These are phyloP conservation scores for Diplodia scrobiculata DNA, from an alignment of 2,329 filamentous ascomycete species.

Conservation along the genomic window DNA sequence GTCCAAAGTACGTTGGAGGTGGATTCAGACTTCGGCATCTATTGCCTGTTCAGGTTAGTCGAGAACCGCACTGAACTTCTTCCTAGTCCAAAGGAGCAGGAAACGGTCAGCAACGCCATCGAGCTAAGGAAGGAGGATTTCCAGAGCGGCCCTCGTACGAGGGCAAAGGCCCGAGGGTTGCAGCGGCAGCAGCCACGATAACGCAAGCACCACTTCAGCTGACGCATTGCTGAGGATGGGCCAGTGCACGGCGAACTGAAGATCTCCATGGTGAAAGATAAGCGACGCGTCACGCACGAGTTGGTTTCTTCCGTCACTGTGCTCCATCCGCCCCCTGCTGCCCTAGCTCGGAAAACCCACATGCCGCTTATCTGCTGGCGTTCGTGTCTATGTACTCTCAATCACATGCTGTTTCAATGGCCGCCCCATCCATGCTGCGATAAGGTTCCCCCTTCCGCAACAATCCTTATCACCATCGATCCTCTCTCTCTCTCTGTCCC, in stretches of 20 bases:
- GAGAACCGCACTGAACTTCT: neutral
- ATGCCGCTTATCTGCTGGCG: neutral
- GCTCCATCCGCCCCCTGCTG: neutral
- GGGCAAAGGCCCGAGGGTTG: neutral
- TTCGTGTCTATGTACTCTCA: neutral
- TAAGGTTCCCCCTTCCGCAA: neutral
- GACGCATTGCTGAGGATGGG: neutral
- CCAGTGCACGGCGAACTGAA: no score
- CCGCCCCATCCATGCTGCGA: neutral
- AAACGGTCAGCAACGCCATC: neutral
- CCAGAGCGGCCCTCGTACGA: neutral
- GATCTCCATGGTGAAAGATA: neutral
- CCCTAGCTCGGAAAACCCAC: neutral
- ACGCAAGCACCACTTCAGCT: neutral
- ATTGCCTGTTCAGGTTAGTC: neutral
- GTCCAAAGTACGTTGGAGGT: conserved; percentile 11
- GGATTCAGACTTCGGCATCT: neutral
- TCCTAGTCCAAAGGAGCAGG: neutral
- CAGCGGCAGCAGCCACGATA: neutral
- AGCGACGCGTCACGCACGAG: neutral
- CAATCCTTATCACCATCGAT: neutral
- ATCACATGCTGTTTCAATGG: neutral
- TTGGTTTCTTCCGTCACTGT: neutral
- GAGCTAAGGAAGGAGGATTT: neutral
- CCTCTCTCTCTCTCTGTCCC: neutral